Percentiles rank a stretch among this genome's conserved stretches.
phyloP scores from a whole-genome alignment of 139 green algal genomes.

The Chlorella sp. region DNA sequence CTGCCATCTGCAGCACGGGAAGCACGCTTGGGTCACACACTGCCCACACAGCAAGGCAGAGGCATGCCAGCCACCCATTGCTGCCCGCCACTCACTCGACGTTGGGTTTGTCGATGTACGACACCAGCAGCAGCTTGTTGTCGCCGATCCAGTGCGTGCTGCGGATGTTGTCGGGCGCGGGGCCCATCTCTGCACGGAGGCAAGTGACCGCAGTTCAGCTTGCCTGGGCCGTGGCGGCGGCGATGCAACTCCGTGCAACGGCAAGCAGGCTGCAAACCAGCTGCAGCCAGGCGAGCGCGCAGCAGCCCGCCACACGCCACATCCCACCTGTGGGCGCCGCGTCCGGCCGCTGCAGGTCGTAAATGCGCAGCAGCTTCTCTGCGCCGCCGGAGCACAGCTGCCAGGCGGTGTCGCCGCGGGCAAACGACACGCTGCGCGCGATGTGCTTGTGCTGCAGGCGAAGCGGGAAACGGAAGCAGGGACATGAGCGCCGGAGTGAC shows the following conservation, averaged over 20 bases:
- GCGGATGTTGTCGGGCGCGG: constrained; percentile 61
- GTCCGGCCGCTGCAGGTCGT: constrained; percentile 80
- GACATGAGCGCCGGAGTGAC: too few species aligned
- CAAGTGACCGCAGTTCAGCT: neutral
- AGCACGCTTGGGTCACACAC: too few species aligned
- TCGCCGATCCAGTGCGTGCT: constrained; percentile 68
- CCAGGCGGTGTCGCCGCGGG: constrained; percentile 38
- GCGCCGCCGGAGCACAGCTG: constrained; percentile 72
- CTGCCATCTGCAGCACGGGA: neutral
- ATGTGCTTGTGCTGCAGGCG: constrained; percentile 90
- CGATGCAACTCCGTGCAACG: too few species aligned
- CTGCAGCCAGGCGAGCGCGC: neutral
- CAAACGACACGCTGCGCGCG: constrained; percentile 87
- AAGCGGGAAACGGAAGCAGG: neutral
- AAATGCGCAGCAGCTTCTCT: constrained; percentile 95
- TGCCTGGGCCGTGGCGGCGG: too few species aligned
- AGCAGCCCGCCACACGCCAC: neutral
- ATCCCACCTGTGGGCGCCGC: constrained; percentile 64
- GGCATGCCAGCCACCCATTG: neutral
- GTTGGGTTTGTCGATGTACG: constrained; percentile 56
- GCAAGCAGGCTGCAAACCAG: neutral
- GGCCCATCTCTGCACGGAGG: constrained; percentile 10
- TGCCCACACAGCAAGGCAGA: too few species aligned
- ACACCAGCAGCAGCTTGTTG: constrained; percentile 80
- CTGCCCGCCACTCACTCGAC: constrained; percentile 34